phyloP scores from a whole-genome alignment of 108 stramenopile species.

The Aurantiochytrium sp. region DNA sequence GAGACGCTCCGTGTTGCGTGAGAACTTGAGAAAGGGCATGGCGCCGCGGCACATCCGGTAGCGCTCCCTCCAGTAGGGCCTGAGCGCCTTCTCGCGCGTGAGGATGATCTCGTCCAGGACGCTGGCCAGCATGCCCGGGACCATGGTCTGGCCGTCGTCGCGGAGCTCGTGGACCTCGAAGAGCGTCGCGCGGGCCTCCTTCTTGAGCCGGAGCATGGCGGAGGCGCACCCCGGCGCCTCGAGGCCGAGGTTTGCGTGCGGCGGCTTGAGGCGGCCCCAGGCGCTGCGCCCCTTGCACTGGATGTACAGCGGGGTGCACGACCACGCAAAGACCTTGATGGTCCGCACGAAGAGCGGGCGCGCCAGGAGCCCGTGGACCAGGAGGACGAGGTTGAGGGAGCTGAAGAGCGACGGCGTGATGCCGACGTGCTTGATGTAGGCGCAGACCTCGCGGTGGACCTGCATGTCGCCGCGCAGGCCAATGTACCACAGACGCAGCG shows the following conservation, averaged over 20 bases:
- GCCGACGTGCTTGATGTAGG: background rate
- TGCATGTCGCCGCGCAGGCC: slow-evolving; percentile 29
- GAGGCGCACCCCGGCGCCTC: background rate
- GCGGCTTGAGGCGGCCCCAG: background rate
- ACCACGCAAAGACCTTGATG: background rate
- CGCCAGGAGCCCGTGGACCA: background rate
- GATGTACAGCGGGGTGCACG: background rate
- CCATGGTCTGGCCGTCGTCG: background rate
- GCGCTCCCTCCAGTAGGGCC: background rate
- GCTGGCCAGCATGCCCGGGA: background rate
- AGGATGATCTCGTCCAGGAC: slow-evolving; percentile 6
- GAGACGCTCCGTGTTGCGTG: background rate
- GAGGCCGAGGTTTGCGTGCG: background rate
- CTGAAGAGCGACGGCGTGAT: background rate
- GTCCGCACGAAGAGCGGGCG: background rate
- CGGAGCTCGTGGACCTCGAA: background rate
- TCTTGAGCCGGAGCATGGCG: background rate
- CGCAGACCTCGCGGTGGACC: slow-evolving; percentile 2
- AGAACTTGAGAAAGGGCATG: background rate
- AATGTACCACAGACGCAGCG: slow-evolving; percentile 8
- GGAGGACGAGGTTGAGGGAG: background rate
- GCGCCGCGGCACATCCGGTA: background rate
- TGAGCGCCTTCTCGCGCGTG: background rate
- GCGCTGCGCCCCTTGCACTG: background rate
- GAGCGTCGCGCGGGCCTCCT: background rate